A percentile compares a stretch with the other conserved stretches of the same genome.
Conservation (phyloP, 2,329 filamentous ascomycete species). For the Ophiosphaerella korrae region DNA sequence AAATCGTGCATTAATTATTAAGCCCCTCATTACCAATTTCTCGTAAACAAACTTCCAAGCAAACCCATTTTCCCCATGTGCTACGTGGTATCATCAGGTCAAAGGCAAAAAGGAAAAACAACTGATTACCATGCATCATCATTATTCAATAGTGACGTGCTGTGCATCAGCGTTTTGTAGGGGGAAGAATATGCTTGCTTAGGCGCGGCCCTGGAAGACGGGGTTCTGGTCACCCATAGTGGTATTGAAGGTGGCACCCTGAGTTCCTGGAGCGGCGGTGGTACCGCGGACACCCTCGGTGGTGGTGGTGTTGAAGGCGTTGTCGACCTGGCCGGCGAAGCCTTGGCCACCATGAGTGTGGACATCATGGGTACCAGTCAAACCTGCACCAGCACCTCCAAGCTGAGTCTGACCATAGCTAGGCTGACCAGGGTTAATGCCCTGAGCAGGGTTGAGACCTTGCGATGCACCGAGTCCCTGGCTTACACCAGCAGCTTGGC, state of each 20-base stretch:
- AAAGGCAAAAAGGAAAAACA: slow-evolving; percentile 16
- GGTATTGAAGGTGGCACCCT: slow-evolving; percentile 37
- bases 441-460: slow-evolving; percentile 16
- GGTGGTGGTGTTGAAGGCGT: slow-evolving; percentile 45
- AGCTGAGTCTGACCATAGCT: slow-evolving; percentile 18
- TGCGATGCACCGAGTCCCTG: slow-evolving; percentile 21
- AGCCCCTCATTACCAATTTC: slow-evolving; percentile 20
- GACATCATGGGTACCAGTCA: slow-evolving; percentile 9
- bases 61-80: slow-evolving; percentile 23
- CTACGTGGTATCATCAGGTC: slow-evolving; percentile 41
- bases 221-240: slow-evolving; percentile 51
- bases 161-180: slow-evolving; percentile 10
- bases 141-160: slow-evolving; percentile 25
- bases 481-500: slow-evolving; percentile 17
- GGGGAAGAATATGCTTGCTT: slow-evolving; percentile 9
- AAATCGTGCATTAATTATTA: not conserved
- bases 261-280: slow-evolving; percentile 15
- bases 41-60: slow-evolving; percentile 4
- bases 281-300: slow-evolving; percentile 16
- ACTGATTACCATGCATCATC: slow-evolving; percentile 3
- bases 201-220: slow-evolving; percentile 47
- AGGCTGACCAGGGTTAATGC: slow-evolving; percentile 4
- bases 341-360: slow-evolving; percentile 26
- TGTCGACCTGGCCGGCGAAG: slow-evolving; percentile 54
- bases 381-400: slow-evolving; percentile 17